Evolutionary conservation across 2,329 filamentous ascomycete species (phyloP), one percentile per base, ranked within the genome.

Genomic region (Pyrenophora tritici-repentis): DNA sequence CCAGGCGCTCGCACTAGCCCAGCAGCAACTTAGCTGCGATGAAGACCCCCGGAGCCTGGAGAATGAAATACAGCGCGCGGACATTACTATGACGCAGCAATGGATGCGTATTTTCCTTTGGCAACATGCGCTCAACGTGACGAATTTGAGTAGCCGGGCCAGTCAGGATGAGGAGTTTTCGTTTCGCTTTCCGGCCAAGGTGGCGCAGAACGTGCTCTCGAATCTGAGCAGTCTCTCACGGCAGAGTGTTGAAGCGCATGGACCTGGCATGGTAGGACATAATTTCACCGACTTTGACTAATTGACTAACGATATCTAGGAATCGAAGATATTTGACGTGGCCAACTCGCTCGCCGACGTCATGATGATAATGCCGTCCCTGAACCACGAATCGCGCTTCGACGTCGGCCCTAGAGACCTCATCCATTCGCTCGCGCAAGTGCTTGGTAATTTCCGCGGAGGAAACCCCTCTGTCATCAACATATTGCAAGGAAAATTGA

Each of bases 101-200:
- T 72, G 70, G 70, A 71, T 72, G 70, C 64, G 70, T 6, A 71
- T 72, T 3, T 71, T 70, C 47, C 40, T 72, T 3, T 72, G 70
- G 70, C 70, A 72, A 42, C 66, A 71, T 51, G 67, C 70, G n/a
- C 50, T 72, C 14, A 62, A 65, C 17, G 69, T 72, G 3, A 72
- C 68, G 3, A 71, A 64, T 26, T 29, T 72, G 17, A 67, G 66
- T 37, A 66, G 66, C 20, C 57, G 55, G 17, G 33, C 49, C 7
- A 55, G 65, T 14, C 61, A 65, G 22, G 58, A 69, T 3, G 67
- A 70, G 35, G 69, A 70, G 14, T 72, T 72, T 33, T 72, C 69
- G 3, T 71, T 72, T 39, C 67, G 63, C 0, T 72, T 71, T 26
- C 69, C 69, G 2, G 67, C 68, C 6, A 68, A 67, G 32, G 67